Evolutionary conservation across 2,329 filamentous ascomycete genomes (phyloP).

Genomic region (Apiospora marii): DNA sequence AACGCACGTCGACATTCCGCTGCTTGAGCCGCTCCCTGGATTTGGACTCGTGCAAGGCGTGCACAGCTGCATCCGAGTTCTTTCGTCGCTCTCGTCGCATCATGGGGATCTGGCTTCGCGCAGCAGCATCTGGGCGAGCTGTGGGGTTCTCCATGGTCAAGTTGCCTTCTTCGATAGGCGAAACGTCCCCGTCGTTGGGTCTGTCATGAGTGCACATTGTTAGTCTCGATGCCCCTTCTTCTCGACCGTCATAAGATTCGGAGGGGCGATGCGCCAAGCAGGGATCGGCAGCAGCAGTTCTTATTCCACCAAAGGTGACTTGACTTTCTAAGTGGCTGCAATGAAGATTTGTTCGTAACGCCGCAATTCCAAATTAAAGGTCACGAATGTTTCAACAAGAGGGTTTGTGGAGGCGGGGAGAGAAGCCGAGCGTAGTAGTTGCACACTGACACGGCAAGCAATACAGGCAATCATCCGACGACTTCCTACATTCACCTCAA

Average conservation of each 20-base stretch:
- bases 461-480: background rate
- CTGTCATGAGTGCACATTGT: conserved; percentile 37
- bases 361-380: background rate
- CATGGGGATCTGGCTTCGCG: conserved; percentile 56
- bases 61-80: conserved; percentile 49
- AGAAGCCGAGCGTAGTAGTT: background rate
- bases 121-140: conserved; percentile 35
- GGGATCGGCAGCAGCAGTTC: background rate
- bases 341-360: background rate
- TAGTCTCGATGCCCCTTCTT: conserved; percentile 30
- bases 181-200: conserved; percentile 51
- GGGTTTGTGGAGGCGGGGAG: background rate
- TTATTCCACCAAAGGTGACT: background rate
- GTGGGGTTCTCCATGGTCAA: conserved; percentile 33
- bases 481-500: conserved; percentile 25
- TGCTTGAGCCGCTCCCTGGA: conserved; percentile 35
- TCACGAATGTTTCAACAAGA: background rate
- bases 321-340: background rate
- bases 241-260: background rate
- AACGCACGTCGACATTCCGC: conserved; percentile 51
- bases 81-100: conserved; percentile 60
- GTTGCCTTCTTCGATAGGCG: conserved; percentile 59
- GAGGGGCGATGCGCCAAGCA: background rate
- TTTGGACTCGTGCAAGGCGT: conserved; percentile 48
- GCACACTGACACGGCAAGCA: background rate